A percentile compares a stretch with the other conserved stretches of the same genome.
These are phyloP conservation scores for Penicillium sp. DNA, from an alignment of 2,329 filamentous ascomycete genomes.

Conservation along the genomic window DNA sequence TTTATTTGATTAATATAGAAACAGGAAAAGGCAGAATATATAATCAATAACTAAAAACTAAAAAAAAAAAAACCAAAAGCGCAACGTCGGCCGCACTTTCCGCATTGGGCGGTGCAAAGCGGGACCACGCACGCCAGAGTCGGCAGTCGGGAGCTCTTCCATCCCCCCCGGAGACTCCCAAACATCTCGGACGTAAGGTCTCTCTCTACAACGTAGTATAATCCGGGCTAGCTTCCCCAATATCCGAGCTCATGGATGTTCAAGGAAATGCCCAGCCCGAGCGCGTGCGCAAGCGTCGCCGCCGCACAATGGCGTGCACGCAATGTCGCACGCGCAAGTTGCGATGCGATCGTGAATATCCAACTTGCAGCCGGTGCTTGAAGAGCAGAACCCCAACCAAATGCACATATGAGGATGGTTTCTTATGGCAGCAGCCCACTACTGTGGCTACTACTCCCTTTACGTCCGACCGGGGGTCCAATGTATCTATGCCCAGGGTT, in stretches of 20 bases:
- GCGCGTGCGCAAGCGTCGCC: constrained; percentile 39
- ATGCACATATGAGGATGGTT: constrained; percentile 44
- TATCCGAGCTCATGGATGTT: constrained; percentile 12
- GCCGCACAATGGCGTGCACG: constrained; percentile 43
- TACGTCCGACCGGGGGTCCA: constrained; percentile 25
- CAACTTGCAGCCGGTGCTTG: constrained; percentile 40
- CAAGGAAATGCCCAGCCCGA: constrained; percentile 19
- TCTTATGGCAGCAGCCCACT: constrained; percentile 41
- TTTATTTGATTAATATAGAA: neutral
- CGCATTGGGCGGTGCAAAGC: constrained; percentile 11
- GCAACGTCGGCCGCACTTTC: constrained; percentile 15
- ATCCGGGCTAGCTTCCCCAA: neutral
- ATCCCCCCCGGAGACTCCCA: neutral
- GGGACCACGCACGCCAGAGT: constrained; percentile 1
- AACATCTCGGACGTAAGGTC: constrained; percentile 3
- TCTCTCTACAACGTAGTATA: neutral
- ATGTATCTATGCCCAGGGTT: constrained; percentile 16
- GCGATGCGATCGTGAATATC: constrained; percentile 45
- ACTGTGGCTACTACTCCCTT: constrained; percentile 32
- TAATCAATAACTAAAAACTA: too few species aligned
- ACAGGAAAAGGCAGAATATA: neutral
- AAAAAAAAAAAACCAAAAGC: neutral
- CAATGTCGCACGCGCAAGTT: constrained; percentile 45
- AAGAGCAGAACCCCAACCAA: constrained; percentile 38
- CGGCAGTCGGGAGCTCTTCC: neutral